These are phyloP conservation scores for Lentinula sp. DNA, from an alignment of 768 basidiomycete species.

Conservation along the genomic window DNA sequence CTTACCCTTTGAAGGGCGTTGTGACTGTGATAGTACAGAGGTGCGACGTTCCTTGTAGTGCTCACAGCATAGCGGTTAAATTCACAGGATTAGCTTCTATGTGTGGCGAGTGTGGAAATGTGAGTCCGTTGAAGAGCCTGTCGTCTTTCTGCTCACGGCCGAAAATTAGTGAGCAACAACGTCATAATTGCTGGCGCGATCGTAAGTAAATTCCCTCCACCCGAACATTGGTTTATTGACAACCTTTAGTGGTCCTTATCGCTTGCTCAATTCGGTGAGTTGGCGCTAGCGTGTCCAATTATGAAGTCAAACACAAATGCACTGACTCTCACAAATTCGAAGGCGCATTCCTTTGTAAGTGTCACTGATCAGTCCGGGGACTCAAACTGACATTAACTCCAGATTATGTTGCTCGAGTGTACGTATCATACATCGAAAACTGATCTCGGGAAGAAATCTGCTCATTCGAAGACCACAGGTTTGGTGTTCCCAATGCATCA, in stretches of 20 bases:
- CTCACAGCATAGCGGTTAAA: background rate
- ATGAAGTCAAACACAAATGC: too few species aligned
- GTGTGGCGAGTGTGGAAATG: slow-evolving; percentile 2
- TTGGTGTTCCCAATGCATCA: background rate
- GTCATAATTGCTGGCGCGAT: background rate
- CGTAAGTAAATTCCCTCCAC: background rate
- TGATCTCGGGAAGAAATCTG: background rate
- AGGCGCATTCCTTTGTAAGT: slow-evolving; percentile 5
- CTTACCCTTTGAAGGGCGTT: background rate
- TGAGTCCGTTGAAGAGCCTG: background rate
- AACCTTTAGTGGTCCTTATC: background rate
- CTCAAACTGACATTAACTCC: background rate
- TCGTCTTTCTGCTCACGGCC: background rate
- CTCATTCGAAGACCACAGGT: background rate
- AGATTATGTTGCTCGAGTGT: slow-evolving; percentile 6
- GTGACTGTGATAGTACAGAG: slow-evolving; percentile 4
- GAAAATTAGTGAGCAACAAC: background rate
- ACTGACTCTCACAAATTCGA: background rate
- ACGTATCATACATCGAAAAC: background rate
- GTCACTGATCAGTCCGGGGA: background rate
- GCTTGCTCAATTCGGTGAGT: slow-evolving; percentile 6
- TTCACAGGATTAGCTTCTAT: background rate
- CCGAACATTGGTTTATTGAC: too few species aligned
- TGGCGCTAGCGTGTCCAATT: background rate
- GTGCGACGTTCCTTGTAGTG: background rate